These are phyloP conservation scores for Polygonum maritimum DNA, from an alignment of 148 eudicot species.

Conservation along the genomic window DNA sequence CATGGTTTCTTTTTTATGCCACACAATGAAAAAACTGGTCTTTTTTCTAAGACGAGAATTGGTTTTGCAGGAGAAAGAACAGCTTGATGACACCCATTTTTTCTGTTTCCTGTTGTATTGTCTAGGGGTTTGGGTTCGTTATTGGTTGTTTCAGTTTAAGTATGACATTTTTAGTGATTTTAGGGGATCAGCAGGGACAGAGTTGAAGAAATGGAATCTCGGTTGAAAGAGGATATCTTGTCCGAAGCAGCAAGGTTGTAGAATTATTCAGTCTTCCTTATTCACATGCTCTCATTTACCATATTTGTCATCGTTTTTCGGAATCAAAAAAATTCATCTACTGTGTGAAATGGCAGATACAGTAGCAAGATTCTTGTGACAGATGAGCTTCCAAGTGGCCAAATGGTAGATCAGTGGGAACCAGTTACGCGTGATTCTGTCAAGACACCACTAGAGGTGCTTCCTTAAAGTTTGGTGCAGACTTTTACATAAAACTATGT, in stretches of 20 bases:
- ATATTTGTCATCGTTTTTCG: background rate
- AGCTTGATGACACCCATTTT: background rate
- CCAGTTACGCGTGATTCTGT: slow-evolving; percentile 71
- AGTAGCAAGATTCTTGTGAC: slow-evolving; percentile 90
- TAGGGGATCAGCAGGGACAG: slow-evolving; percentile 96
- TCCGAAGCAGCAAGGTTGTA: slow-evolving; percentile 81
- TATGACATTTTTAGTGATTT: slow-evolving; percentile 23
- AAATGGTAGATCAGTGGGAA: slow-evolving; percentile 99
- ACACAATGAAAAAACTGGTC: background rate
- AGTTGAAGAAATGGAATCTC: slow-evolving; percentile 95
- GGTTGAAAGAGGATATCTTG: slow-evolving; percentile 82
- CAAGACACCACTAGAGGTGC: slow-evolving; percentile 84
- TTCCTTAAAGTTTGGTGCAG: background rate
- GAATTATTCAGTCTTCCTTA: background rate
- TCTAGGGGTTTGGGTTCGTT: background rate
- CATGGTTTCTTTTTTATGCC: background rate
- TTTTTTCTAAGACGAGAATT: background rate
- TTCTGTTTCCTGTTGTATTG: slow-evolving; percentile 2
- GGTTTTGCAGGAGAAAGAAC: background rate
- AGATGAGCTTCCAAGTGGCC: slow-evolving; percentile 97
- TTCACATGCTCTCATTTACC: background rate
- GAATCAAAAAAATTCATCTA: slow-evolving; percentile 10
- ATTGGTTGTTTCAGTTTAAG: background rate
- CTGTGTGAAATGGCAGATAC: slow-evolving; percentile 43
- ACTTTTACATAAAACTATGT: background rate